Percentiles rank a stretch among this genome's conserved stretches.
phyloP scores from a whole-genome alignment of 2,329 filamentous ascomycete genomes.

The Apiospora aurea region DNA sequence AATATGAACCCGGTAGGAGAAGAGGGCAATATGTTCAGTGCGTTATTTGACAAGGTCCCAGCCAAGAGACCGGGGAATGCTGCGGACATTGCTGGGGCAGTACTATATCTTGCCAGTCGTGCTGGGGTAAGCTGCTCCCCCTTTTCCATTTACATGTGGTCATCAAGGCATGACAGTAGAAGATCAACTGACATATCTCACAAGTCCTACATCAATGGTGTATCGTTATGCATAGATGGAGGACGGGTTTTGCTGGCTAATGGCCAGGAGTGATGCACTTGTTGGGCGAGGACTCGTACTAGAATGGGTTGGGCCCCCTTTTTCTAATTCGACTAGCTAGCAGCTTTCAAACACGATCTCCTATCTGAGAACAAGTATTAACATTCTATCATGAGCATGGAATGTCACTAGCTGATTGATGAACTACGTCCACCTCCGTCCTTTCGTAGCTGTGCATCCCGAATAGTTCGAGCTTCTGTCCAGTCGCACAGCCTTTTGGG shows the following conservation, averaged over 20 bases:
- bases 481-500: too few relatives aligned
- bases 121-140: conserved; percentile 40
- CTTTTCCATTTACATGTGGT: neutral
- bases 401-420: too few relatives aligned
- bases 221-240: conserved; percentile 42
- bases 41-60: conserved; percentile 43
- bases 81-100: conserved; percentile 40
- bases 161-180: neutral
- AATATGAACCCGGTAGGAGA: conserved; percentile 44
- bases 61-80: conserved; percentile 41
- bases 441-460: too few relatives aligned
- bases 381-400: too few relatives aligned
- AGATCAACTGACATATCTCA: conserved; percentile 8
- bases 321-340: too few relatives aligned
- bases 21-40: conserved; percentile 42
- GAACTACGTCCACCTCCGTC: too few relatives aligned
- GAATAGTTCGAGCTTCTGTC: too few relatives aligned
- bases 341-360: neutral
- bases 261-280: conserved; percentile 32
- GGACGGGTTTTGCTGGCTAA: conserved; percentile 42
- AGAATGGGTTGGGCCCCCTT: too few relatives aligned
- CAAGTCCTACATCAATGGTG: conserved; percentile 42
- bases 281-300: neutral
- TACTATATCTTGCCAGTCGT: conserved; percentile 42
- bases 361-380: too few relatives aligned